Base-by-base conservation (phyloP, 2,329 filamentous ascomycete genomes). In the Microdochium trichocladiopsis region DNA sequence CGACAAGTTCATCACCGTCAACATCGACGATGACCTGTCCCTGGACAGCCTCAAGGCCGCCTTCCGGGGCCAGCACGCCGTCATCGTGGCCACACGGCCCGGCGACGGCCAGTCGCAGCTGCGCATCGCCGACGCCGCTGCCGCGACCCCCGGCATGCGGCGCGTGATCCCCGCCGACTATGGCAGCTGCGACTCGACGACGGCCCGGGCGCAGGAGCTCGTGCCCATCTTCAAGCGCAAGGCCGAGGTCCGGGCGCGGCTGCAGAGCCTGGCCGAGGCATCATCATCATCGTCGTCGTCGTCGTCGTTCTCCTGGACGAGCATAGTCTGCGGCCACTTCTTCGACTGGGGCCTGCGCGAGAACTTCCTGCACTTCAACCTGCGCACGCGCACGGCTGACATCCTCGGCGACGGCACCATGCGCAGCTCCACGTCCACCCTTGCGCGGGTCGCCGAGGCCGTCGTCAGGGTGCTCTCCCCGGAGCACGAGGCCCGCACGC, bases 141-240 rank as follows among this genome's bases (percentile, higher is more conserved):
- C 41, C 41, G 5, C 61, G 6, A 64, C 64, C 0, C 67, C 65
- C 0, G 66, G 65, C 18, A 69, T 72, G 10, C 57, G 56, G 56
- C 66, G 69, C 48, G 63, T 70, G 51, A 66, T 73, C 53, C 70
- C 69, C 23, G 69, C 70, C 53, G 70, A 73, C 60, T 73, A 66
- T 53, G 70, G 70, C 50, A 71, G 68, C 61, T 68, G 66, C 45
- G 69, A 72, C 56, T 63, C 69, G 41, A 63, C 60, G 51, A 66
- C 61, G 53, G 33, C 54, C 49, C 58, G 60, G 18, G 69, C 69
- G 8, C 60, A 63, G 52, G 60, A 66, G 58, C 63, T 73, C 36
- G 66, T 72, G 11, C 63, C 61, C 23, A 59, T 72, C 22, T 72
- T 69, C 48, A 60, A 63, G 47, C 54, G 60, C 43, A 72, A 72